Conservation (phyloP, 2,329 filamentous ascomycete species). For the Colletotrichum liriopes region DNA sequence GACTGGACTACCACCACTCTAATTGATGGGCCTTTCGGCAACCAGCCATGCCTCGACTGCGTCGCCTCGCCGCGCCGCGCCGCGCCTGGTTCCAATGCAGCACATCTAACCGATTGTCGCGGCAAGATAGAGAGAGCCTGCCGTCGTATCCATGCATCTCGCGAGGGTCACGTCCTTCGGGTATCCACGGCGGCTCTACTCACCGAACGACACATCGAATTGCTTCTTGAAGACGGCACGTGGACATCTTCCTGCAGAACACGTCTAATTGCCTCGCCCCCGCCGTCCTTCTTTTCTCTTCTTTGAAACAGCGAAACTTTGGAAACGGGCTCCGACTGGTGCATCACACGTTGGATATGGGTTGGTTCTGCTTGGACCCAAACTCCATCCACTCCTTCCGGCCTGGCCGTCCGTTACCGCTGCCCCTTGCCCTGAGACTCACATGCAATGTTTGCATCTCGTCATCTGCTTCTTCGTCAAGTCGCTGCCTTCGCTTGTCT, state of each 20-base stretch:
- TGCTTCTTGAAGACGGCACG: slow-evolving; percentile 26
- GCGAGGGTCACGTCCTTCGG: slow-evolving; percentile 1
- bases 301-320: slow-evolving; percentile 8
- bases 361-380: slow-evolving; percentile 5
- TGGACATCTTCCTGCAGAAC: slow-evolving; percentile 7
- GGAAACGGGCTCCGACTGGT: slow-evolving; percentile 11
- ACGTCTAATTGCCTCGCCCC: neutral
- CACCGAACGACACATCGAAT: neutral
- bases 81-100: neutral
- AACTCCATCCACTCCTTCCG: slow-evolving; percentile 23
- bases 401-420: slow-evolving; percentile 19
- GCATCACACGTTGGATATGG: slow-evolving; percentile 11
- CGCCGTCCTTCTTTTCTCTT: neutral
- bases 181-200: neutral
- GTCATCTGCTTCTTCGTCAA: slow-evolving; percentile 12
- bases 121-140: neutral
- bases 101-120: neutral
- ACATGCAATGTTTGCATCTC: slow-evolving; percentile 19
- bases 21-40: neutral
- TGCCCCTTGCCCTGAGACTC: slow-evolving; percentile 14
- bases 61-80: slow-evolving; percentile 5
- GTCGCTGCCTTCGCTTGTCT: neutral
- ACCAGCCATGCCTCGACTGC: neutral
- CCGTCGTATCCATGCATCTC: neutral
- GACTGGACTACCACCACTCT: neutral